Percentiles rank a stretch among this genome's conserved stretches.
These are phyloP conservation scores for Monosporascus cannonballus DNA, from an alignment of 2,329 filamentous ascomycete species.

Conservation along the genomic window DNA sequence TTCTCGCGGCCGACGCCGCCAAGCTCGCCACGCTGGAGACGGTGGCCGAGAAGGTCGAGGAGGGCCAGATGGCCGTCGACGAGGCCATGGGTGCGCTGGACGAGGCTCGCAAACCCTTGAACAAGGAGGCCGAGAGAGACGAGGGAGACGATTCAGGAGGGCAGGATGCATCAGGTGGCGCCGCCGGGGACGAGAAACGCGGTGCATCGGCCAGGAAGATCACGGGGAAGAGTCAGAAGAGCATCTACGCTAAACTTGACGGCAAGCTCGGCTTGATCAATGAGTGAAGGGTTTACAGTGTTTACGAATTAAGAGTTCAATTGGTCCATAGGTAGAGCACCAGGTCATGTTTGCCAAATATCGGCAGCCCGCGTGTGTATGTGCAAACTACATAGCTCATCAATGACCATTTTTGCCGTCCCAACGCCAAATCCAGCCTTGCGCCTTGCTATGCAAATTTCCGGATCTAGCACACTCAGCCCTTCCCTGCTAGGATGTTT, in stretches of 20 bases:
- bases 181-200: slow-evolving; percentile 14
- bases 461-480: slow-evolving; percentile 6
- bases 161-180: slow-evolving; percentile 3
- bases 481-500: slow-evolving; percentile 53
- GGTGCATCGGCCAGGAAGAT: slow-evolving; percentile 14
- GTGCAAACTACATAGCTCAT: not conserved
- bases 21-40: slow-evolving; percentile 52
- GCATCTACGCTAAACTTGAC: slow-evolving; percentile 44
- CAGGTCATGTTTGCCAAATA: not conserved
- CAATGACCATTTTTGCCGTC: slow-evolving; percentile 6
- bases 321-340: not conserved
- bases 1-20: slow-evolving; percentile 53
- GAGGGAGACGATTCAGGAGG: slow-evolving; percentile 10
- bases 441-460: not conserved
- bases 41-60: slow-evolving; percentile 54
- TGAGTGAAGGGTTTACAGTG: slow-evolving; percentile 8
- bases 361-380: not conserved
- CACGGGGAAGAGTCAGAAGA: slow-evolving; percentile 19
- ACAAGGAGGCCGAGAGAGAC: slow-evolving; percentile 16
- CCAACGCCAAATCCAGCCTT: slow-evolving; percentile 11
- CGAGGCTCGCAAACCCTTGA: slow-evolving; percentile 43
- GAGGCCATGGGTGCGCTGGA: slow-evolving; percentile 42
- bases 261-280: slow-evolving; percentile 48
- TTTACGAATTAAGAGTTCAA: not conserved
- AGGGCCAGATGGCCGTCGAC: slow-evolving; percentile 50